A percentile compares a stretch with the other conserved stretches of the same genome.
phyloP scores from a whole-genome alignment of 441 rosid genomes.

The Erodium moschatum region DNA sequence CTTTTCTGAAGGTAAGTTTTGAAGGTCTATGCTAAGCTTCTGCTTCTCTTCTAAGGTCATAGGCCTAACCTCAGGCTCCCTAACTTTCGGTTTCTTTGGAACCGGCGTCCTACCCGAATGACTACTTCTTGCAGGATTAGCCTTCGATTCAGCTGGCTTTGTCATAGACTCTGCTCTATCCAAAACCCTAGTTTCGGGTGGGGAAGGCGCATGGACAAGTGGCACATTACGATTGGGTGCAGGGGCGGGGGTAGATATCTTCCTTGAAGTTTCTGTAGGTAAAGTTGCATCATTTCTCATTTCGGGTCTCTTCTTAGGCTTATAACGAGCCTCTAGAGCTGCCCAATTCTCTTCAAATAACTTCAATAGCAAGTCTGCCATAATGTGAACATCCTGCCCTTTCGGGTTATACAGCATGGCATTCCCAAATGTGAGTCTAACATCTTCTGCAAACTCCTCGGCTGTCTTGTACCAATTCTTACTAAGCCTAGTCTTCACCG shows the following conservation, averaged over 20 bases:
- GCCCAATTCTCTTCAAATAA: constrained; percentile 86
- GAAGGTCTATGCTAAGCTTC: constrained; percentile 84
- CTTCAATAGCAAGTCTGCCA: constrained; percentile 65
- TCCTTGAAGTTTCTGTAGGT: constrained; percentile 52
- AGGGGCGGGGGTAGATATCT: constrained; percentile 44
- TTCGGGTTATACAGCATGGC: constrained; percentile 89
- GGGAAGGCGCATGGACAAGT: background rate
- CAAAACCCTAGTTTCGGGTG: constrained; percentile 58
- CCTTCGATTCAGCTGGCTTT: constrained; percentile 32
- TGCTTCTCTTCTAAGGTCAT: constrained; percentile 99
- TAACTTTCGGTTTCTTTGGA: constrained; percentile 91
- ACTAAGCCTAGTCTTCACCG: constrained; percentile 57
- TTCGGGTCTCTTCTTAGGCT: constrained; percentile 51
- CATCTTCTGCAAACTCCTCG: constrained; percentile 92
- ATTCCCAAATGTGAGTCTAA: constrained; percentile 88
- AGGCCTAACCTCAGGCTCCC: constrained; percentile 82
- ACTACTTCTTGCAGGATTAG: constrained; percentile 48
- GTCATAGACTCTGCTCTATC: constrained; percentile 67
- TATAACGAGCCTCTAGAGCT: constrained; percentile 59
- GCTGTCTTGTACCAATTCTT: constrained; percentile 85
- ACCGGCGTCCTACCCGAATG: constrained; percentile 79
- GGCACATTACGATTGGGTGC: background rate
- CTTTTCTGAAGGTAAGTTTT: constrained; percentile 81
- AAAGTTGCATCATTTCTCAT: constrained; percentile 43
- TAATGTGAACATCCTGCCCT: constrained; percentile 90